Percentiles rank a stretch among this genome's conserved stretches.
phyloP scores from a whole-genome alignment of 305 asterid species.

The Fraxinus albicans region DNA sequence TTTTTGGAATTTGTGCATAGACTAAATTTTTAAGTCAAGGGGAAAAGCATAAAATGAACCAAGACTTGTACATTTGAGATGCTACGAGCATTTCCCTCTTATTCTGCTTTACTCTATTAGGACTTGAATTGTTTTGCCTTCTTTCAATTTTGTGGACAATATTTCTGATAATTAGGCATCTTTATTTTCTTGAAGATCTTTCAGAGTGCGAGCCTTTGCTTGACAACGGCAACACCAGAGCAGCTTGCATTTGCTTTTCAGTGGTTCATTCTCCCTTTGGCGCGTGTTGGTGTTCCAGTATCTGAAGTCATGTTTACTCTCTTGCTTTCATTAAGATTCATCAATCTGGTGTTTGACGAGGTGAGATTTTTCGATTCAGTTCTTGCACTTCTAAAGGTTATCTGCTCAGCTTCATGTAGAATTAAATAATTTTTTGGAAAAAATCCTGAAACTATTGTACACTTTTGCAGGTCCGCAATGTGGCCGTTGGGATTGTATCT shows the following conservation, averaged over 20 bases:
- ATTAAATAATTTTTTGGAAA: not conserved
- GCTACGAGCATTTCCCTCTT: not conserved
- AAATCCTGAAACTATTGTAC: not conserved
- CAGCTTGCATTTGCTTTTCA: conserved; percentile 87
- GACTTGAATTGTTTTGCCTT: not conserved
- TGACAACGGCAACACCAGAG: conserved; percentile 87
- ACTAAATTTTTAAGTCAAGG: not conserved
- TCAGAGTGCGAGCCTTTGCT: conserved; percentile 95
- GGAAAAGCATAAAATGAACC: not conserved
- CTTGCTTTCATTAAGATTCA: conserved; percentile 80
- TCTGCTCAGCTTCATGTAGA: not conserved
- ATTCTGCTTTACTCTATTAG: not conserved
- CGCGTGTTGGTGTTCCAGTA: conserved; percentile 66
- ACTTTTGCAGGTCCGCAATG: conserved; percentile 70
- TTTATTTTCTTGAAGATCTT: conserved; percentile 56
- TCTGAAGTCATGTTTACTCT: conserved; percentile 86
- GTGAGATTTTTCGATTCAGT: conserved; percentile 34
- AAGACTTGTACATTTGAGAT: not conserved
- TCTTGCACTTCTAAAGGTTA: not conserved
- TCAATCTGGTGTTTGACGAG: conserved; percentile 91
- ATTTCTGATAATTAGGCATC: conserved; percentile 27
- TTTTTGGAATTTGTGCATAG: not conserved
- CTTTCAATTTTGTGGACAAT: conserved; percentile 5
- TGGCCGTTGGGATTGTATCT: conserved; percentile 87
- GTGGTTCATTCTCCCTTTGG: conserved; percentile 81